Percentiles rank a stretch among this genome's conserved stretches.
These are phyloP conservation scores for Diutina mesorugosa DNA, from an alignment of 1,139 yeast species.

Conservation along the genomic window DNA sequence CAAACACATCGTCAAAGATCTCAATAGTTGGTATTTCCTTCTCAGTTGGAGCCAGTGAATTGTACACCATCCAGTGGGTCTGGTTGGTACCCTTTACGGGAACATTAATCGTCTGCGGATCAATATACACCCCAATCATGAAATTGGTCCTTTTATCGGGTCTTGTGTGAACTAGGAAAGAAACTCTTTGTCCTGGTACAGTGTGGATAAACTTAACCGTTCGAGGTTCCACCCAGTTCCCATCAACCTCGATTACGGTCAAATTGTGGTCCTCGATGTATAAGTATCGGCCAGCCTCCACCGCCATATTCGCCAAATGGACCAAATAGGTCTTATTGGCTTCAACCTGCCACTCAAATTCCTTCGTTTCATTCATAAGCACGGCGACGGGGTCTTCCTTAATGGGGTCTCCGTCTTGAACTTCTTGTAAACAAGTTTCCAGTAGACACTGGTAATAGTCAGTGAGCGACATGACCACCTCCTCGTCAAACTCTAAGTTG, in stretches of 20 bases:
- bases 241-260: background rate
- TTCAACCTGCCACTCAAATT: background rate
- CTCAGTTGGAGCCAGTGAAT: background rate
- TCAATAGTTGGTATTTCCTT: background rate
- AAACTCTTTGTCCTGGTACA: background rate
- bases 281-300: background rate
- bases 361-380: background rate
- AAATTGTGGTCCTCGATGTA: background rate
- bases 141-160: background rate
- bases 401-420: background rate
- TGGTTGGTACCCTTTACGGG: background rate
- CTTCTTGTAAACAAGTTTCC: background rate
- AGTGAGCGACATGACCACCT: background rate
- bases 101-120: background rate
- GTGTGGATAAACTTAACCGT: background rate
- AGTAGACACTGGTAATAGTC: background rate
- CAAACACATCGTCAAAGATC: conserved; percentile 8
- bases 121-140: background rate
- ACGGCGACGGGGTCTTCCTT: background rate
- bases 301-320: background rate
- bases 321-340: background rate
- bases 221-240: background rate
- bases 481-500: conserved; percentile 11
- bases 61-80: background rate
- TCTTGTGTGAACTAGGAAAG: background rate